Evolutionary conservation across 495 filamentous ascomycete genomes (phyloP).

Genomic region (Xylaria telfairii): DNA sequence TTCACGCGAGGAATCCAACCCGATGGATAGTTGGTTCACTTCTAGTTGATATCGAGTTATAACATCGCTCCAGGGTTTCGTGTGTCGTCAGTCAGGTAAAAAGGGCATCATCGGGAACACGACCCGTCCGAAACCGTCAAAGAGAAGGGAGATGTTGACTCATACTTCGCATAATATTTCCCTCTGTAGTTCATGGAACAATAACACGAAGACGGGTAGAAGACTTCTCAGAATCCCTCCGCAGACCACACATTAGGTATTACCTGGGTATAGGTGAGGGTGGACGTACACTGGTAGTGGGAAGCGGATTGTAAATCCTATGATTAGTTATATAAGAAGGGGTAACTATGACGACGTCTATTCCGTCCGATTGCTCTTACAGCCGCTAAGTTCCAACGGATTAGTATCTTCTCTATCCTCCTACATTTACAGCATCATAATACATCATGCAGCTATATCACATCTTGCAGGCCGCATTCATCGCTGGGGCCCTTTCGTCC

Average conservation of each 20-base stretch:
- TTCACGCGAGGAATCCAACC: background rate
- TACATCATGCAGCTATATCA: slow-evolving; percentile 17
- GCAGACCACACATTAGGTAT: background rate
- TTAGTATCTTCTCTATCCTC: background rate
- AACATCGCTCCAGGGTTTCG: background rate
- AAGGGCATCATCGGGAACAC: background rate
- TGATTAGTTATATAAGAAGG: background rate
- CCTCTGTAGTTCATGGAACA: background rate
- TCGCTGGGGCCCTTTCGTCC: slow-evolving; percentile 7
- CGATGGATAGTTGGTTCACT: background rate
- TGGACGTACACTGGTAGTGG: background rate
- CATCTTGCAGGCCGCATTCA: slow-evolving; percentile 3
- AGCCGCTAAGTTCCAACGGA: background rate
- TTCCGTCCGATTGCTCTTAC: background rate
- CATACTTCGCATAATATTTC: background rate
- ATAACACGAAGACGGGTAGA: slow-evolving; percentile 11
- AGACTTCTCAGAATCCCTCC: background rate
- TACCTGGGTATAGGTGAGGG: background rate
- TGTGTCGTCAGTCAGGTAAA: background rate
- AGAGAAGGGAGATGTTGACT: background rate
- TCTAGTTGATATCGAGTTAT: background rate
- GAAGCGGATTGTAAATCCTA: background rate
- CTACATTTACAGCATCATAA: background rate
- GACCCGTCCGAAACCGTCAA: background rate
- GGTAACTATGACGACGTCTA: background rate